Evolutionary conservation across 176 grass and related monocot genomes (phyloP), one percentile per base, ranked within the genome.

Genomic region (Zoysia japonica): DNA sequence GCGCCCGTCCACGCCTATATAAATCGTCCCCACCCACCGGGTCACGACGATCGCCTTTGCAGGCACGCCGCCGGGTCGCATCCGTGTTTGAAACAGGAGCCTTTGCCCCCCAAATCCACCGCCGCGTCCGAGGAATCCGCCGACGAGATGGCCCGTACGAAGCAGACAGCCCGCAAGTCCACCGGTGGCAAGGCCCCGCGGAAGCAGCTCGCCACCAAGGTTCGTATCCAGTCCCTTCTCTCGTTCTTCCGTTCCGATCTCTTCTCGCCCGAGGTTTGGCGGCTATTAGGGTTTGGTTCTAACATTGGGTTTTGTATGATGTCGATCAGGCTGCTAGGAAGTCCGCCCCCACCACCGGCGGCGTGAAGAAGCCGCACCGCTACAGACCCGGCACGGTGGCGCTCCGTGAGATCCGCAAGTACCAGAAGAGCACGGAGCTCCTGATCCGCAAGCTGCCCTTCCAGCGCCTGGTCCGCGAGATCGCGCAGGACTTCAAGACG

Each of bases 161-260:
- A 28, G 28, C 28, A 28, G 28, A 28, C 28, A 0, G 28, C 28
- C 28, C 28, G 28, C 28, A 28, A 28, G 28, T 28, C 28, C 28
- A 28, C 28, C 28, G 28, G 28, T 28, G 28, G 28, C 28, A 28
- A 28, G 28, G 28, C 28, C 28, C 28, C 28, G 28, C 28, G 28
- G 11, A 97, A 97, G 88, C 93, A 97, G 87, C 93, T 91, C 2
- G 93, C 93, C 14, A 97, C 94, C 67, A 97, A 97, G 89, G 85
- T 87, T 2, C 60, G 80, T 5, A 7, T 11, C 0, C 5, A 2
- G 0, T 2, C 36, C 12, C 12, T 1, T 1, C 0, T 1, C 38
- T 1, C 4, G 1, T 13, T 0, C 11, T 3, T 0, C 0, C 12
- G 0, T 5, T 14, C 0, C 2, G 64, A 76, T 47, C 65, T 20